Base-by-base conservation (phyloP, 495 filamentous ascomycete genomes). In the Penicillium tannophilum region DNA sequence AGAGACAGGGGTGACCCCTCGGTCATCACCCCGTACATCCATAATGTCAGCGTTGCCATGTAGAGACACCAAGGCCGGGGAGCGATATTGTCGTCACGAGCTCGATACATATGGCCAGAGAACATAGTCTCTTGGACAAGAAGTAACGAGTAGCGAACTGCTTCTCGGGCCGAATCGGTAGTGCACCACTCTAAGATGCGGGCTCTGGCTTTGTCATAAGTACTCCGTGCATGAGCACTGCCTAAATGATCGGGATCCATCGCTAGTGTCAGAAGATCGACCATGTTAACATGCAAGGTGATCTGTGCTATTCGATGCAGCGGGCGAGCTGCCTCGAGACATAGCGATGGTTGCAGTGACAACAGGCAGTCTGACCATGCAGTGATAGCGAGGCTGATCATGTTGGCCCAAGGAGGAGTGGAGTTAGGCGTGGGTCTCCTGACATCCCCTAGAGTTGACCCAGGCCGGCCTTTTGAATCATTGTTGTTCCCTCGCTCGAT, bases 21-120 rank as follows among this genome's bases (percentile, higher is more conserved):
- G 4, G 44, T 31, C 52, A 64, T 55, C 2, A 43, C 20, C 1
- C 63, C 59, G 20, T 59, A 59, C n/a, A 54, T 58, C 59, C 63
- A 65, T 14, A 65, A 49, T 20, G 53, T 59, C 16, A 65, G 19
- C 0, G 49, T 41, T 2, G 63, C 63, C 46, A 54, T 45, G 39
- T 65, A 62, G 7, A 62, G 30, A 9, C 53, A 65, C 63, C 63
- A 65, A 4, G 63, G 59, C 5, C 63, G 63, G 6, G 56, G 59
- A 3, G 63, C 53, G n/a, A 65, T 35, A 23, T 55, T 58, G 23
- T 65, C 63, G 4, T 55, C 17, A n/a, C 20, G 30, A 1, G 63
- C 63, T 19, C 30, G 43, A 17, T 65, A 65, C 4, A 9, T 14
- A 14, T 26, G 44, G 12, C 44, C 44, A 8, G 20, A 10, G 8